phyloP scores from a whole-genome alignment of 176 grass and related monocot species.

The Alloteropsis semialata region DNA sequence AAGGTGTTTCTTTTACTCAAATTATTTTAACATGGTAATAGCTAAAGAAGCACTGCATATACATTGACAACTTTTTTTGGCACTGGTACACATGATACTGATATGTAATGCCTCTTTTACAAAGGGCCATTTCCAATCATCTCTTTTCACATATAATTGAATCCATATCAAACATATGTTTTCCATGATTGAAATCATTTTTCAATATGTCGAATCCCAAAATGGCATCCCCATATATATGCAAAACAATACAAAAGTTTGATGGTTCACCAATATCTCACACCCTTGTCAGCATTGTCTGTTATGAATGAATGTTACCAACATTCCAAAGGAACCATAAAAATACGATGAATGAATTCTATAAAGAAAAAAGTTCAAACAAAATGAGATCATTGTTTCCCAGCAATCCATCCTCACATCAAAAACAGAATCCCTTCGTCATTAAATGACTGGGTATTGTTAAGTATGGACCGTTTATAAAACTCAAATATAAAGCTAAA shows the following conservation, averaged over 20 bases:
- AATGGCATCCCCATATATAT: too few relatives aligned
- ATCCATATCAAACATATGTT: too few relatives aligned
- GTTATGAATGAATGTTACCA: not conserved
- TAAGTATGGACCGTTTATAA: not conserved
- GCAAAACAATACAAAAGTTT: too few relatives aligned
- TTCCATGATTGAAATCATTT: too few relatives aligned
- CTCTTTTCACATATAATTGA: not conserved
- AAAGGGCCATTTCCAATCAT: not conserved
- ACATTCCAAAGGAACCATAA: not conserved
- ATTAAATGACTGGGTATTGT: not conserved
- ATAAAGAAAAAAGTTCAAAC: not conserved
- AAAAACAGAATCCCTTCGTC: not conserved
- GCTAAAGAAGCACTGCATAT: not conserved
- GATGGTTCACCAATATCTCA: too few relatives aligned
- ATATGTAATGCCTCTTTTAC: not conserved
- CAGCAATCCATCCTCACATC: slow-evolving; percentile 4
- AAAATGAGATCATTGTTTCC: not conserved
- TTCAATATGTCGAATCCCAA: too few relatives aligned
- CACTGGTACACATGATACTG: not conserved
- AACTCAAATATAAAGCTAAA: not conserved
- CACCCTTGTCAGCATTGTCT: too few relatives aligned
- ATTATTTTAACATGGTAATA: not conserved
- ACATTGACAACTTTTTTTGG: not conserved
- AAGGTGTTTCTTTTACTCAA: not conserved
- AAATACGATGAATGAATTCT: not conserved